These are phyloP conservation scores for Yamadazyma scolyti DNA, from an alignment of 805 yeast genomes.

Conservation along the genomic window DNA sequence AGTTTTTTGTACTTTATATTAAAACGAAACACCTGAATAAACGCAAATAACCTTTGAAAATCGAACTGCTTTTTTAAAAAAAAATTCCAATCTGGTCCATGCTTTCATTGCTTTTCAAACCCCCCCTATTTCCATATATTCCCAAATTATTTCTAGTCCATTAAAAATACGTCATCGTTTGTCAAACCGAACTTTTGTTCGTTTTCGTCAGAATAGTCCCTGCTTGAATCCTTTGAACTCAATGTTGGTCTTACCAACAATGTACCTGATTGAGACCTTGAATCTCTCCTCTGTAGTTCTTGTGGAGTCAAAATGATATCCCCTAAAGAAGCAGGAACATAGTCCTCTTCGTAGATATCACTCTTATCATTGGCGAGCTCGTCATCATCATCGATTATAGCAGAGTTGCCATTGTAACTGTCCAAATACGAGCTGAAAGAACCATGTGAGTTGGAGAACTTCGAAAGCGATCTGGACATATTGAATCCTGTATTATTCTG, in stretches of 20 bases:
- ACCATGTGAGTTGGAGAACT: slow-evolving; percentile 8
- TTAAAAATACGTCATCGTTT: slow-evolving; percentile 33
- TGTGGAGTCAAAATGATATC: slow-evolving; percentile 76
- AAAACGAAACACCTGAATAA: background rate
- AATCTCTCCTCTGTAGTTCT: slow-evolving; percentile 65
- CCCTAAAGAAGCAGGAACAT: slow-evolving; percentile 76
- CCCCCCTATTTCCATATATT: background rate
- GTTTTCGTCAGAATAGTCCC: slow-evolving; percentile 1
- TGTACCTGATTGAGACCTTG: slow-evolving; percentile 51
- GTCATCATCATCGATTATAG: slow-evolving; percentile 33
- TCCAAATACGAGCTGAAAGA: slow-evolving; percentile 13
- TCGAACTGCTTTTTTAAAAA: too few relatives aligned
- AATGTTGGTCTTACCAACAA: slow-evolving; percentile 30
- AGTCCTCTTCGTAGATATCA: slow-evolving; percentile 58
- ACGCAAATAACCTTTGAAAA: background rate
- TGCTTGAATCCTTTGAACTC: slow-evolving; percentile 4
- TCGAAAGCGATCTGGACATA: slow-evolving; percentile 7
- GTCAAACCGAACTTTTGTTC: slow-evolving; percentile 1
- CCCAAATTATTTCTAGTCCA: slow-evolving; percentile 24
- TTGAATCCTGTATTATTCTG: slow-evolving; percentile 1
- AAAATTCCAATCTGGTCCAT: too few relatives aligned
- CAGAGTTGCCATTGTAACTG: slow-evolving; percentile 6
- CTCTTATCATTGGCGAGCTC: slow-evolving; percentile 19
- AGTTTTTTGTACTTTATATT: too few relatives aligned
- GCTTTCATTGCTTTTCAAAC: background rate